Evolutionary conservation across 345 rosid genomes (phyloP).

Genomic region (Barbarea vulgaris): DNA sequence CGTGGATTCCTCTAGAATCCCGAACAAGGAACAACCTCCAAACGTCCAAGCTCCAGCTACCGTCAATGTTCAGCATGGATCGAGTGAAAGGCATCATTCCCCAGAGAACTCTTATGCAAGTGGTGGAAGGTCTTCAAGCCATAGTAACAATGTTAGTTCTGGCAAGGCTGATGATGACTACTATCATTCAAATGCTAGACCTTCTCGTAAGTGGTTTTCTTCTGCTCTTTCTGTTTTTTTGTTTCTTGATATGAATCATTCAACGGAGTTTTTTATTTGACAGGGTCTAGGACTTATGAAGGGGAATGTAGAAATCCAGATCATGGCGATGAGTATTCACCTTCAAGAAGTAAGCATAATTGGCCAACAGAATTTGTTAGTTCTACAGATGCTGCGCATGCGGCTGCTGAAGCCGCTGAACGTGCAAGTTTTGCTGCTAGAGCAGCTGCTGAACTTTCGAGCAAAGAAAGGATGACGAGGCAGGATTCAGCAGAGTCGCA

Average conservation of each 20-base stretch:
- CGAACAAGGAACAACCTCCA: constrained; percentile 45
- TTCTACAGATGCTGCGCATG: constrained; percentile 92
- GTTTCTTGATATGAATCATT: constrained; percentile 15
- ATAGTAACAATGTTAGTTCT: constrained; percentile 38
- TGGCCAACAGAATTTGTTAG: constrained; percentile 85
- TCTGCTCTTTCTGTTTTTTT: constrained; percentile 1
- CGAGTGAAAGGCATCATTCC: constrained; percentile 42
- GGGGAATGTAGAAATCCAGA: constrained; percentile 33
- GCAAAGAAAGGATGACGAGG: constrained; percentile 50
- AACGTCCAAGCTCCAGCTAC: constrained; percentile 43
- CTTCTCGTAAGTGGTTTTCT: constrained; percentile 30
- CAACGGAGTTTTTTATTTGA: constrained; percentile 18
- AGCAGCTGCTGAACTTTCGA: constrained; percentile 93
- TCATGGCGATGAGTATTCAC: constrained; percentile 10
- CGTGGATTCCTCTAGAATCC: constrained; percentile 43
- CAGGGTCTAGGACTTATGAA: constrained; percentile 32
- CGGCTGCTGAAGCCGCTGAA: constrained; percentile 98
- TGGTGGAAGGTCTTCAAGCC: constrained; percentile 44
- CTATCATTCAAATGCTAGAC: constrained; percentile 28
- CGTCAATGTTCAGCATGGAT: constrained; percentile 38
- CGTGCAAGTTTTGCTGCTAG: constrained; percentile 95
- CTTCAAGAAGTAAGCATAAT: constrained; percentile 23
- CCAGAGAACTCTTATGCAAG: constrained; percentile 38
- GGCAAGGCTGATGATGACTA: constrained; percentile 34
- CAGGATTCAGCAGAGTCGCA: constrained; percentile 33